Conservation (phyloP, 139 green algal genomes). For the Micractinium conductrix region DNA sequence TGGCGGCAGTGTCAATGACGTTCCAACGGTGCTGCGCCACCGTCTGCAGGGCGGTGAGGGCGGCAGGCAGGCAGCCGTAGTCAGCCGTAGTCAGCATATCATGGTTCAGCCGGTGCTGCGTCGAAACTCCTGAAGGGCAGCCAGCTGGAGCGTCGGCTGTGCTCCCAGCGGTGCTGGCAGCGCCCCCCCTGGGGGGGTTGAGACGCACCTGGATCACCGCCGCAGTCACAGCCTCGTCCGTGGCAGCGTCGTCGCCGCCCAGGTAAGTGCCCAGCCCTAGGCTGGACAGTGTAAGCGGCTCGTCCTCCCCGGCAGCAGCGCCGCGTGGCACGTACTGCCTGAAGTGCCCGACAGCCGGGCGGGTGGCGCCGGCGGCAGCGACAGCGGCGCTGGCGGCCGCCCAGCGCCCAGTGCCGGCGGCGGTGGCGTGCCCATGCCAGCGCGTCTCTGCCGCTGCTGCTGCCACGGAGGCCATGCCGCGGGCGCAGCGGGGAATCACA, state of each 20-base stretch:
- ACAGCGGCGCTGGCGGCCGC: background rate
- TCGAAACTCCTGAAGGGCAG: too few relatives aligned
- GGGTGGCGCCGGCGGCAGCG: too few relatives aligned
- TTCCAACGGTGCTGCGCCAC: constrained; percentile 66
- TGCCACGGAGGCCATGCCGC: too few relatives aligned
- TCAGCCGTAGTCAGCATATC: too few relatives aligned
- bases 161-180: too few relatives aligned
- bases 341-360: constrained; percentile 1
- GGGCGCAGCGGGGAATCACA: background rate
- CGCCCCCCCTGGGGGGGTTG: too few relatives aligned
- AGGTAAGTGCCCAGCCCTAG: constrained; percentile 81
- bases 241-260: constrained; percentile 58
- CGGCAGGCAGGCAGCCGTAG: too few relatives aligned
- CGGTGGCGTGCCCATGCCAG: constrained; percentile 25
- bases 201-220: constrained; percentile 25
- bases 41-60: constrained; percentile 28
- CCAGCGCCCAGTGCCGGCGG: constrained; percentile 3
- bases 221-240: constrained; percentile 61
- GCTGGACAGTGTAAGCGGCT: constrained; percentile 51
- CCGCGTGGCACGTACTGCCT: background rate
- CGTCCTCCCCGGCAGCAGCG: background rate
- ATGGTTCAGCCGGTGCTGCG: too few relatives aligned
- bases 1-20: constrained; percentile 82
- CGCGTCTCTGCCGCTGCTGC: background rate
- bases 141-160: too few relatives aligned